These are phyloP conservation scores for Wickerhamomyces queroliae DNA, from an alignment of 805 yeast species.

Conservation along the genomic window DNA sequence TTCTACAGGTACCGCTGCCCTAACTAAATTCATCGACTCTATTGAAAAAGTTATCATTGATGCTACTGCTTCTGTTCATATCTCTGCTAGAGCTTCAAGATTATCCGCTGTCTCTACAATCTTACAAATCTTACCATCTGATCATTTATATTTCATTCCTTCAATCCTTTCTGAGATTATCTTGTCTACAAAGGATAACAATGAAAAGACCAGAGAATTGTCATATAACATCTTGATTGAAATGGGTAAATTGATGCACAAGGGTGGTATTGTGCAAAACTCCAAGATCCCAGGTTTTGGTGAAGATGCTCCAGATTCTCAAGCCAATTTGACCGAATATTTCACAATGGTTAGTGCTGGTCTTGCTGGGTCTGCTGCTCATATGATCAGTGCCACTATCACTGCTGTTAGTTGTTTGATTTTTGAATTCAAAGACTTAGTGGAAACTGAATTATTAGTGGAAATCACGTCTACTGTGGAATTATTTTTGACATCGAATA, in stretches of 20 bases:
- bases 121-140: constrained; percentile 54
- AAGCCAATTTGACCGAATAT: constrained; percentile 73
- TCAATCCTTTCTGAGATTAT: constrained; percentile 81
- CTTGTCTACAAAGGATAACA: constrained; percentile 83
- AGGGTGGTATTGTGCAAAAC: constrained; percentile 62
- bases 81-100: constrained; percentile 79
- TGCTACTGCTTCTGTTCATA: constrained; percentile 51
- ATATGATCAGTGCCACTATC: constrained; percentile 95
- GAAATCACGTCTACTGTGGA: constrained; percentile 87
- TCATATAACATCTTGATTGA: constrained; percentile 70
- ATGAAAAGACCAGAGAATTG: constrained; percentile 83
- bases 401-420: constrained; percentile 84
- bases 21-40: constrained; percentile 45
- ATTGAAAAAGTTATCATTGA: constrained; percentile 56
- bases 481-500: constrained; percentile 82
- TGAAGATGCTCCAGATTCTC: constrained; percentile 48
- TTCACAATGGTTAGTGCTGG: constrained; percentile 96
- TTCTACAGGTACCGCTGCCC: constrained; percentile 53
- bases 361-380: constrained; percentile 87
- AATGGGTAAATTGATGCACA: constrained; percentile 72
- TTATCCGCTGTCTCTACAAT: constrained; percentile 60
- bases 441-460: constrained; percentile 52
- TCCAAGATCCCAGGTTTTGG: constrained; percentile 64
- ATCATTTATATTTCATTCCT: constrained; percentile 74
- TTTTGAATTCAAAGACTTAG: constrained; percentile 71